phyloP scores from a whole-genome alignment of 192 early-diverging fungal genomes.

The Rhizophagus clarus region DNA sequence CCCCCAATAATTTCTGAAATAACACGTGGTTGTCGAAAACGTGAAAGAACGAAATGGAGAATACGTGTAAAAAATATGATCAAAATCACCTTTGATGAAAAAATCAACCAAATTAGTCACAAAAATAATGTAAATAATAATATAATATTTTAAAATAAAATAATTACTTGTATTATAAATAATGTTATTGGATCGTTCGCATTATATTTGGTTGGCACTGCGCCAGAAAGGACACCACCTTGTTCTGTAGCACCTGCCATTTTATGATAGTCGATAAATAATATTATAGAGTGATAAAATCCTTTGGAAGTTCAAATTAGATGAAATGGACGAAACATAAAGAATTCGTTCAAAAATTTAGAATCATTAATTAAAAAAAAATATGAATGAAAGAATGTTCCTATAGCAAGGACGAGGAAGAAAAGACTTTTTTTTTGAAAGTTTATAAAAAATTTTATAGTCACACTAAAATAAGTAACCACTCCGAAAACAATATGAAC shows the following conservation, averaged over 20 bases:
- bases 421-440: too few species aligned
- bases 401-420: too few species aligned
- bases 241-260: neutral
- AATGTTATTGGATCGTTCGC: neutral
- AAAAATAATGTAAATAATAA: neutral
- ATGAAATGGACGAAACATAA: too few species aligned
- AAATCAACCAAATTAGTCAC: neutral
- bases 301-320: too few species aligned
- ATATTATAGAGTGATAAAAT: too few species aligned
- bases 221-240: neutral
- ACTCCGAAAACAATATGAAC: too few species aligned
- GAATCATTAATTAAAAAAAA: too few species aligned
- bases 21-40: conserved; percentile 79
- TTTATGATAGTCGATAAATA: too few species aligned
- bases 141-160: neutral
- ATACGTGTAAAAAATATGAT: conserved; percentile 76
- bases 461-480: too few species aligned
- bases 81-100: conserved; percentile 49
- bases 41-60: conserved; percentile 61
- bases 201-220: neutral
- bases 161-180: neutral
- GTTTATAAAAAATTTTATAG: too few species aligned
- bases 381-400: too few species aligned
- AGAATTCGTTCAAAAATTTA: too few species aligned
- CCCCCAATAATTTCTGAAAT: conserved; percentile 93